Base-by-base conservation (phyloP, 495 filamentous ascomycete genomes). In the Aspergillus sclerotiicarbonarius region DNA sequence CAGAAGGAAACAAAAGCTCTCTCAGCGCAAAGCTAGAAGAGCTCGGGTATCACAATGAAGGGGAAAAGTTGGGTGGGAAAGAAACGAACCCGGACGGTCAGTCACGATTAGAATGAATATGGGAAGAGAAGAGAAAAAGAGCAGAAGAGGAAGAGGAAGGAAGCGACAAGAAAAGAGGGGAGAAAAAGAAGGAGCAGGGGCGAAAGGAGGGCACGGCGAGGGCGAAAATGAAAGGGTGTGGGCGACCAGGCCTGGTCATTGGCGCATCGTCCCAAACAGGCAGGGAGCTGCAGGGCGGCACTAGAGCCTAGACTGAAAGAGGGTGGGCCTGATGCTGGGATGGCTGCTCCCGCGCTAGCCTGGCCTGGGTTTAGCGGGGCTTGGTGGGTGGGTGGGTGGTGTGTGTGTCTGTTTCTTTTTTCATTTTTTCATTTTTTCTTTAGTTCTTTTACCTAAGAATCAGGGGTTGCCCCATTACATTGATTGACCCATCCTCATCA, bases 21-120 rank as follows among this genome's bases (percentile, higher is more conserved):
- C 52, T 54, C 51, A 59, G 62, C 59, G 53, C 62, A 58, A 58
- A 57, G 62, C 63, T 47, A 66, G 59, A 66, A 67, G 59, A 76
- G 72, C 74, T 71, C 69, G 76, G 75, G 75, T 77, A 79, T 77
- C 75, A 79, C 69, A 77, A 75, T 58, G 62, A 71, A 71, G 67
- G 61, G 58, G 54, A 71, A 59, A 63, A 54, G 62, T 50, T 57
- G 52, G 62, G 53, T 59, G 61, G 59, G 56, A 67, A 64, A 57
- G 58, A 67, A 64, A 62, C 54, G 61, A 68, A 61, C 56, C 41
- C 52, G 44, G 53, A 54, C 50, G 57, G 55, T 53, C 13, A 47
- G 25, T 55, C 41, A 50, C 19, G 46, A 50, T 51, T 43, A 51
- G 60, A 66, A 65, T 65, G 59, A 66, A 64, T 64, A 64, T 59